A percentile compares a stretch with the other conserved stretches of the same genome.
These are phyloP conservation scores for Thermochaetoides dissita DNA, from an alignment of 2,329 filamentous ascomycete genomes.

Conservation along the genomic window DNA sequence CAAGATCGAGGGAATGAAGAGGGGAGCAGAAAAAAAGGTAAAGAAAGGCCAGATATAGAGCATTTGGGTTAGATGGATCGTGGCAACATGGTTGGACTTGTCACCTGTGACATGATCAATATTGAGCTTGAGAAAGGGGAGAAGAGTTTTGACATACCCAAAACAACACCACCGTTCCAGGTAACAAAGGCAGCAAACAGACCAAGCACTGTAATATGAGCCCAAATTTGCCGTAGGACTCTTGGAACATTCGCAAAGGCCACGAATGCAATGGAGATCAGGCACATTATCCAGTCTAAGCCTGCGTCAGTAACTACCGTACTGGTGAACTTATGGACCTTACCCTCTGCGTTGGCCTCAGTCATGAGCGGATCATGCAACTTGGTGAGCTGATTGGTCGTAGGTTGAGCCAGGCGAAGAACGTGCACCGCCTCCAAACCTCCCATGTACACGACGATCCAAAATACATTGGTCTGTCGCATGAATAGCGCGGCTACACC, in stretches of 20 bases:
- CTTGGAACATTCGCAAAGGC: slow-evolving; percentile 33
- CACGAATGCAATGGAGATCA: slow-evolving; percentile 50
- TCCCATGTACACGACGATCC: slow-evolving; percentile 69
- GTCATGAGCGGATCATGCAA: slow-evolving; percentile 41
- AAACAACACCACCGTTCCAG: slow-evolving; percentile 84
- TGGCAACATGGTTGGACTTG: slow-evolving; percentile 85
- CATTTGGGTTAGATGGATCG: slow-evolving; percentile 80
- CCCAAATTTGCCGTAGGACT: slow-evolving; percentile 37
- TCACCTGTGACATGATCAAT: slow-evolving; percentile 48
- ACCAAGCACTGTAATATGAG: slow-evolving; percentile 47
- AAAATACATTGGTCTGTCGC: slow-evolving; percentile 94
- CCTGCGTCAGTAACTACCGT: too few species aligned
- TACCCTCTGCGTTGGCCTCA: slow-evolving; percentile 37
- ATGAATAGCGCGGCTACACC: slow-evolving; percentile 59
- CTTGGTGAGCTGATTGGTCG: slow-evolving; percentile 17
- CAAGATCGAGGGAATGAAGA: slow-evolving; percentile 44
- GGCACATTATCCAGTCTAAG: slow-evolving; percentile 40
- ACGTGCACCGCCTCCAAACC: slow-evolving; percentile 41
- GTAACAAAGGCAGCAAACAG: slow-evolving; percentile 62
- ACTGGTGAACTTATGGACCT: slow-evolving; percentile 4
- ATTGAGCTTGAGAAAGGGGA: background rate
- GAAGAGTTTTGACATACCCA: slow-evolving; percentile 43
- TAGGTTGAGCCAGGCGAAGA: slow-evolving; percentile 30
- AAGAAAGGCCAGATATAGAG: slow-evolving; percentile 91
- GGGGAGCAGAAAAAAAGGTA: slow-evolving; percentile 74